Percentiles rank a stretch among this genome's conserved stretches.
phyloP scores from a whole-genome alignment of 1,139 yeast species.

The Yamadazyma buinensis region DNA sequence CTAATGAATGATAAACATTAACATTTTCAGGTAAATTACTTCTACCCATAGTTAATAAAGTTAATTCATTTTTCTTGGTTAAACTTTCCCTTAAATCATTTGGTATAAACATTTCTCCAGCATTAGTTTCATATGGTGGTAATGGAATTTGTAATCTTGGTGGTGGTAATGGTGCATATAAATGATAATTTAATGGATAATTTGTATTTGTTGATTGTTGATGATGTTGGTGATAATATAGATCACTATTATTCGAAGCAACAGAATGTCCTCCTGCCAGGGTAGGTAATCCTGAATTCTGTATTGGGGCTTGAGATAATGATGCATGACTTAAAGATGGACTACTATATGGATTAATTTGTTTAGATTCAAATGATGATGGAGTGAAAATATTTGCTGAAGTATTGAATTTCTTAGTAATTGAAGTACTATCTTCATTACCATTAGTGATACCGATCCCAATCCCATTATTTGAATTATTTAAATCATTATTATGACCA shows the following conservation, averaged over 20 bases:
- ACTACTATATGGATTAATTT: conserved; percentile 4
- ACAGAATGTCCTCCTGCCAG: conserved; percentile 4
- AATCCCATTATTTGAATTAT: neutral
- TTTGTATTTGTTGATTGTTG: conserved; percentile 14
- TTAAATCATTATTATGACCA: neutral
- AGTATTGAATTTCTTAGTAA: conserved; percentile 26
- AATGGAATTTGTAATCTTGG: conserved; percentile 61
- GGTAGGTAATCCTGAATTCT: conserved; percentile 3
- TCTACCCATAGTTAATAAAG: conserved; percentile 59
- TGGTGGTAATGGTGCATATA: conserved; percentile 88
- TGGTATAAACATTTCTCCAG: conserved; percentile 68
- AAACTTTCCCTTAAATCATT: conserved; percentile 68
- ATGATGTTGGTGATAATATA: conserved; percentile 7
- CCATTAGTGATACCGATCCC: conserved; percentile 5
- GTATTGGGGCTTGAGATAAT: conserved; percentile 4
- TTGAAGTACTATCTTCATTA: conserved; percentile 2
- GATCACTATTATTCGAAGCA: conserved; percentile 5
- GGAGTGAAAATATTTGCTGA: conserved; percentile 37
- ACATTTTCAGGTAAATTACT: conserved; percentile 71
- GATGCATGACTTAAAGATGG: conserved; percentile 6
- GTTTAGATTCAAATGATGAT: conserved; percentile 13
- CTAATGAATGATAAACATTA: conserved; percentile 80
- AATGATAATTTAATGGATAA: conserved; percentile 77
- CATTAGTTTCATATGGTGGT: conserved; percentile 66
- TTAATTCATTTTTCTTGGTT: conserved; percentile 75